A percentile compares a stretch with the other conserved stretches of the same genome.
Conservation (phyloP, 306 rosid species). For the Trifolium fragiferum region DNA sequence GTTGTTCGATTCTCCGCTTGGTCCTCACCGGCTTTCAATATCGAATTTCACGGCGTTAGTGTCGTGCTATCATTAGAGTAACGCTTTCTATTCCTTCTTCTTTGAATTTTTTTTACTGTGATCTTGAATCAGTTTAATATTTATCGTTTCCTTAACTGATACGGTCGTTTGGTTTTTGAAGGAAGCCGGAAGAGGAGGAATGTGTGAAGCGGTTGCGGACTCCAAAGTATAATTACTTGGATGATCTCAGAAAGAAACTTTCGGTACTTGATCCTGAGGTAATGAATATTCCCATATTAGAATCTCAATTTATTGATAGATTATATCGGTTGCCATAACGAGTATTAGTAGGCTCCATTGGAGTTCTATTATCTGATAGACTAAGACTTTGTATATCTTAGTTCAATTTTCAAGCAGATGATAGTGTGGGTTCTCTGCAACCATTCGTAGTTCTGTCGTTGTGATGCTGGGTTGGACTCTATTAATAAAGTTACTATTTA, state of each 20-base stretch:
- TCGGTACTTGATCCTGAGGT: slow-evolving; percentile 87
- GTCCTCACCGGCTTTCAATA: slow-evolving; percentile 64
- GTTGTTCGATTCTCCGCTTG: slow-evolving; percentile 69
- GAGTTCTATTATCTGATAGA: too few species aligned
- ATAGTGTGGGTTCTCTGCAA: too few species aligned
- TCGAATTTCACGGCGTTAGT: slow-evolving; percentile 67
- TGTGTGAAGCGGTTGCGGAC: slow-evolving; percentile 37
- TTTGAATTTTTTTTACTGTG: not conserved
- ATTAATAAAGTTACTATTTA: too few species aligned
- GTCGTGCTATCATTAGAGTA: slow-evolving; percentile 58
- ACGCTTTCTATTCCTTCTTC: not conserved
- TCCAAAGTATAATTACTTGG: slow-evolving; percentile 47
- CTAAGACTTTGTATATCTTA: too few species aligned
- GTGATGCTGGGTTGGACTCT: not conserved
- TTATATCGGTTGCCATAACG: not conserved
- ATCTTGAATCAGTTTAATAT: slow-evolving; percentile 9
- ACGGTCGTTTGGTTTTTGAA: slow-evolving; percentile 36
- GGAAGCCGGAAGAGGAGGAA: slow-evolving; percentile 59
- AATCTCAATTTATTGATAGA: not conserved
- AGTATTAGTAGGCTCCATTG: not conserved
- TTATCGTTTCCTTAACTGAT: slow-evolving; percentile 20
- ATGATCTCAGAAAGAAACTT: slow-evolving; percentile 61
- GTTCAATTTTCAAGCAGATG: too few species aligned
- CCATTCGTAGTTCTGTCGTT: not conserved
- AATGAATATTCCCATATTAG: slow-evolving; percentile 4